Evolutionary conservation across 2,329 filamentous ascomycete genomes (phyloP).

Genomic region (Penicillium fuscoglaucum): DNA sequence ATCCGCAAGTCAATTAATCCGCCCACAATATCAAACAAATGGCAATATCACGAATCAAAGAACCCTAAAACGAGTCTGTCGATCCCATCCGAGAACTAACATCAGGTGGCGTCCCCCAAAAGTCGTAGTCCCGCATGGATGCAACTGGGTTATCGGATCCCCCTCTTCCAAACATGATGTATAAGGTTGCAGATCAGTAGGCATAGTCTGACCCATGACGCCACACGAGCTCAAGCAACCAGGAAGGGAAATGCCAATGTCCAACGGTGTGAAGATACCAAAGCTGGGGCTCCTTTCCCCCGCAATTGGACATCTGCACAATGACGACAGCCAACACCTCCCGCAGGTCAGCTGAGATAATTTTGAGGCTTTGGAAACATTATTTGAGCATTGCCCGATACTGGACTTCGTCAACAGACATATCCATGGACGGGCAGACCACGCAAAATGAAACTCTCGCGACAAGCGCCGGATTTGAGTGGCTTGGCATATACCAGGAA

Average conservation of each 20-base stretch:
- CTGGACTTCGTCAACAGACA: neutral
- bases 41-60: no score
- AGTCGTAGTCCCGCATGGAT: neutral
- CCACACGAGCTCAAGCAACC: neutral
- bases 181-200: neutral
- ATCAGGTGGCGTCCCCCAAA: neutral
- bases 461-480: conserved; percentile 2
- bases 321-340: conserved; percentile 17
- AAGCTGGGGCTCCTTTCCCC: neutral
- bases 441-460: neutral
- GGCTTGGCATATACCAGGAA: conserved; percentile 15
- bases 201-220: neutral
- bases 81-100: neutral
- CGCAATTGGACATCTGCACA: conserved; percentile 16
- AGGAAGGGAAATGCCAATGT: neutral
- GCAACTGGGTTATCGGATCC: neutral
- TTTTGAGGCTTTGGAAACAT: neutral
- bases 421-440: neutral
- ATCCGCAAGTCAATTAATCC: neutral
- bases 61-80: neutral
- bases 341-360: conserved; percentile 17
- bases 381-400: neutral
- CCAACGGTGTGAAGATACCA: neutral
- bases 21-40: neutral
- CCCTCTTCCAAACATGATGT: neutral